Base-by-base conservation (phyloP, 371 early-diverging fungal genomes). In the Mortierella polycephala region DNA sequence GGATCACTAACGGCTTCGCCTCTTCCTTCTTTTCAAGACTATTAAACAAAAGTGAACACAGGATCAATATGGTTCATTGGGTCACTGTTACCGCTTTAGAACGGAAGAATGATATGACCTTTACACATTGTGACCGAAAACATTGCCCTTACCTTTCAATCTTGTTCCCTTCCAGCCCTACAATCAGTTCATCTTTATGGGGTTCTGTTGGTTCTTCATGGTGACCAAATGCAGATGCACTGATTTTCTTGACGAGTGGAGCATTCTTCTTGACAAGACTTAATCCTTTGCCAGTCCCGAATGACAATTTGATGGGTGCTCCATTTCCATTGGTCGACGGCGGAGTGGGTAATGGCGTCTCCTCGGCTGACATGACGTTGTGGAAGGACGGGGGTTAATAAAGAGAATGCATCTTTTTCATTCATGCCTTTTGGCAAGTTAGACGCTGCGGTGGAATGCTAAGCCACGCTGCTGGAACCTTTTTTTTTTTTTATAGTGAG, bases 161-260 rank as follows among this genome's bases (percentile, higher is more conserved):
- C 60, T 82, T 84, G 51, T 88, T 88, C 21, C 85, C 85, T 68
- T 89, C 87, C 18, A 89, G 67, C 12, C 88, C 89, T 39, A 77
- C 62, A 21, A 89, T 82, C 51, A 83, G 67, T 45, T 88, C 86
- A 18, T 85, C 85, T 47, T 74, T 69, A 5, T 75, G 74, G 2
- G 57, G 60, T 39, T 84, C 83, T 55, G 73, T 67, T 6, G 82
- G 82, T 10, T 86, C 88, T 44, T 86, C 88, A 60, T 85, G 81
- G 54, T 64, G 55, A 12, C 56, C 60, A 40, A 69, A 69, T n/a
- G 66, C 73, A 5, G 63, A 39, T 5, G 53, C 51, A 11, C 46
- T 46, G 0, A 60, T 51, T 47, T 66, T 73, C 49, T 40, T 67
- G 39, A 67, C 62, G 9, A 69, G 52, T 10, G 69, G 69, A 16